These are phyloP conservation scores for Xanthoconium purpureum DNA, from an alignment of 768 basidiomycete species.

Conservation along the genomic window DNA sequence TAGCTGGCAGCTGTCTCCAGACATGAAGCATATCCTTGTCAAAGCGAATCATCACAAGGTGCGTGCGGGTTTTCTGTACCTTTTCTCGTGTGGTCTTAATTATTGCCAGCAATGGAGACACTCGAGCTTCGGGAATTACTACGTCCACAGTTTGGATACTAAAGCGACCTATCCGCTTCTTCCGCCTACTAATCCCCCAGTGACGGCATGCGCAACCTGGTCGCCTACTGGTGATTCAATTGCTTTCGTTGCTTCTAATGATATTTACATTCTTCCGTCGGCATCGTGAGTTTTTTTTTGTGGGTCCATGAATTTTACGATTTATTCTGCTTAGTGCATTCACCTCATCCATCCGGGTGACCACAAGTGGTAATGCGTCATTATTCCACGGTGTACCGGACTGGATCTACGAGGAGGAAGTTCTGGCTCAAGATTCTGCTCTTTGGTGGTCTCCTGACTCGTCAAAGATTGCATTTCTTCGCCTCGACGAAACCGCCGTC, in stretches of 20 bases:
- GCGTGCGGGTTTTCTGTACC: constrained; percentile 1
- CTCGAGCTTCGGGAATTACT: constrained; percentile 89
- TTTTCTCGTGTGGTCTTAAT: constrained; percentile 2
- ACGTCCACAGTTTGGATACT: constrained; percentile 76
- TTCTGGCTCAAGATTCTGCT: constrained; percentile 68
- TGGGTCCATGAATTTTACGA: not conserved
- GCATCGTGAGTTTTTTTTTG: constrained; percentile 48
- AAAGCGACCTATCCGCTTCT: constrained; percentile 69
- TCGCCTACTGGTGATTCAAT: constrained; percentile 78
- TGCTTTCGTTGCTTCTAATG: constrained; percentile 83
- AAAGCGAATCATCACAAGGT: constrained; percentile 76
- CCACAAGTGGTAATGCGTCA: constrained; percentile 73
- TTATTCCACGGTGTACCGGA: constrained; percentile 94
- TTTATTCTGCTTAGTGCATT: constrained; percentile 31
- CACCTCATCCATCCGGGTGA: constrained; percentile 66
- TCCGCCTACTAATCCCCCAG: constrained; percentile 64
- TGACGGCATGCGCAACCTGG: constrained; percentile 81
- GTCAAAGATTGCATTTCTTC: constrained; percentile 70
- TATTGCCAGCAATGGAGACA: constrained; percentile 85
- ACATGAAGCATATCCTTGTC: constrained; percentile 87
- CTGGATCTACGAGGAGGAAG: constrained; percentile 97
- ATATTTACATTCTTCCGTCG: constrained; percentile 79
- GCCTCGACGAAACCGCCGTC: constrained; percentile 85
- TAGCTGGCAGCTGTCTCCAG: constrained; percentile 82
- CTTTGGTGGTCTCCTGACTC: constrained; percentile 87